Base-by-base conservation (phyloP, 2,329 filamentous ascomycete species). In the Juglanconis oblonga region DNA sequence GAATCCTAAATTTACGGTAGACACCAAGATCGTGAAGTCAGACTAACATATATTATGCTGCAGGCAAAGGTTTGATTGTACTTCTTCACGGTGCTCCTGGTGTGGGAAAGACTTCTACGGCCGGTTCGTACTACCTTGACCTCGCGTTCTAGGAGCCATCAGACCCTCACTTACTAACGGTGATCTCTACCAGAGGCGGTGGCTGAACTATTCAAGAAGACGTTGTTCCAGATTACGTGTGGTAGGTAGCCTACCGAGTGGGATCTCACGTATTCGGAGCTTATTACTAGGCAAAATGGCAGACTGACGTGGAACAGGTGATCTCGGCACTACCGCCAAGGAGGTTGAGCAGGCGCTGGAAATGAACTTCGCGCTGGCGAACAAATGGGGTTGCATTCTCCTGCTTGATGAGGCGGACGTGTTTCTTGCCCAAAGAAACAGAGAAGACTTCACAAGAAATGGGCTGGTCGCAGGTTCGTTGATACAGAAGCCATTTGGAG, bases 391-490 rank as follows among this genome's bases (percentile, higher is more conserved):
- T 49, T 75, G 72, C n/a, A 72, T 79, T 0, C 62, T 79, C 0
- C 66, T 77, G 2, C 64, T 77, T 1, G 75, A 75, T 6, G 74
- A 77, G 52, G 73, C 73, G 0, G 77, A 79, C 17, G 74, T 77
- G n/a, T 79, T 79, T 66, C 72, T 79, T 14, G 64, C 66, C 4
- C 62, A 64, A 53, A 58, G 71, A 4, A 24, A 58, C 59, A 3
- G 53, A 54, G 8, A 54, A 59, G 10, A 60, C 65, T 74, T 44
- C 5, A 7, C 8, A 17, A 44, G 69, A 64, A 76, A 62, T 68
- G 73, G 52, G 59, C 65, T 62, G 54, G 73, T n/a, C 63, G 74
- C 64, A 5, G 14, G 40, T 44, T 8, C 8, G 35, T 38, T 11
- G 7, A 11, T 8, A 38, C 35, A 11, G 11, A 24, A 24, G 2